A percentile compares a stretch with the other conserved stretches of the same genome.
phyloP scores from a whole-genome alignment of 1,139 yeast genomes.

The Yamadazyma sp. region DNA sequence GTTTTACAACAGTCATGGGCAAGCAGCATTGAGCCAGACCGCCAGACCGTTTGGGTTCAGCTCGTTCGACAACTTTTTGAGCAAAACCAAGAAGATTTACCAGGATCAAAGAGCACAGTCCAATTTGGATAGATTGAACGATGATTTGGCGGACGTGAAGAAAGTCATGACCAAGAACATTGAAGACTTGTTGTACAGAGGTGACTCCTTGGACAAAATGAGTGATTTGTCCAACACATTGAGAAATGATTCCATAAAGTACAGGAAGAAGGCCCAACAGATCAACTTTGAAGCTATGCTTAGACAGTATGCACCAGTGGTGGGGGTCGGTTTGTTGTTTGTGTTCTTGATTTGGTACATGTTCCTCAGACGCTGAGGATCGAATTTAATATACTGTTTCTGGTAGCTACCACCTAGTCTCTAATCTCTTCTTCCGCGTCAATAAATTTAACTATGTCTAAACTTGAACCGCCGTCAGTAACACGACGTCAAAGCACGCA shows the following conservation, averaged over 20 bases:
- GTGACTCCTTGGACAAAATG: conserved; percentile 91
- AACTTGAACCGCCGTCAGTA: conserved; percentile 1
- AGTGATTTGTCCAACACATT: conserved; percentile 81
- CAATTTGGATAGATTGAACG: conserved; percentile 80
- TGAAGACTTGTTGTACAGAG: conserved; percentile 90
- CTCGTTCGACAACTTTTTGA: conserved; percentile 78
- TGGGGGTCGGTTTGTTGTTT: conserved; percentile 66
- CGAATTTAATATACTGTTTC: no score
- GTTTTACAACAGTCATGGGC: conserved; percentile 76
- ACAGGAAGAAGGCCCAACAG: conserved; percentile 84
- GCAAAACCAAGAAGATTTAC: conserved; percentile 83
- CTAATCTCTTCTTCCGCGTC: not conserved
- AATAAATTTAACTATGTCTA: not conserved
- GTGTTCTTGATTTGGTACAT: conserved; percentile 85
- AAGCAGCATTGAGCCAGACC: conserved; percentile 58
- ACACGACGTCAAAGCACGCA: conserved; percentile 5
- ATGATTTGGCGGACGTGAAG: conserved; percentile 89
- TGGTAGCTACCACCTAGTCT: no score
- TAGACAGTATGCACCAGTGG: conserved; percentile 86
- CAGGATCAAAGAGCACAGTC: conserved; percentile 90
- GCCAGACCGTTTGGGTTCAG: conserved; percentile 90
- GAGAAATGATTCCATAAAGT: conserved; percentile 81
- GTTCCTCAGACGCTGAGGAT: conserved; percentile 39
- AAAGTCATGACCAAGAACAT: conserved; percentile 95
- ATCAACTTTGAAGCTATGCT: conserved; percentile 88